A percentile compares a stretch with the other conserved stretches of the same genome.
Conservation (phyloP, 257 asterid species). For the Salvia rosmarinus region DNA sequence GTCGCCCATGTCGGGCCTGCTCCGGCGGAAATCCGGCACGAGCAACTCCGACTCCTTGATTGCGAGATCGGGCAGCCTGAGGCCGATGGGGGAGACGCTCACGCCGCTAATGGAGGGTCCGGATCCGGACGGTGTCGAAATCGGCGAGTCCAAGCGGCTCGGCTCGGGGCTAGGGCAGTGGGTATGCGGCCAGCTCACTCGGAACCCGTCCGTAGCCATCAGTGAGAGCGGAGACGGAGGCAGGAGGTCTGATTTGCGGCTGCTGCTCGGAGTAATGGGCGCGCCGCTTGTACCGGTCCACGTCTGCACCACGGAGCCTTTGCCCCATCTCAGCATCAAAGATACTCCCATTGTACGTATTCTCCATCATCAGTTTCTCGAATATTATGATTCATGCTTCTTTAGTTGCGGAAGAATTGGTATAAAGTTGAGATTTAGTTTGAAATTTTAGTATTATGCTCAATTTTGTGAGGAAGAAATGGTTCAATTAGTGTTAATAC, state of each 20-base stretch:
- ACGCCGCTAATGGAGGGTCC: conserved; percentile 85
- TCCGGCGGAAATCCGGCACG: conserved; percentile 55
- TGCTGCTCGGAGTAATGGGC: conserved; percentile 92
- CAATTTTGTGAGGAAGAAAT: no score
- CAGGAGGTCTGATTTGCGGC: conserved; percentile 79
- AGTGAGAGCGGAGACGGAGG: conserved; percentile 41
- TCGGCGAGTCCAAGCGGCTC: conserved; percentile 61
- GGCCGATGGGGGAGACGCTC: conserved; percentile 68
- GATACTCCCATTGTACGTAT: conserved; percentile 81
- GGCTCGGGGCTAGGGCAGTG: conserved; percentile 70
- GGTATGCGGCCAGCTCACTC: conserved; percentile 67
- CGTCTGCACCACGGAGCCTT: conserved; percentile 73
- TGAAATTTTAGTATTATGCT: no score
- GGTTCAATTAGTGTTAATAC: no score
- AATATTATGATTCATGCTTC: not conserved
- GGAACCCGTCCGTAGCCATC: conserved; percentile 63
- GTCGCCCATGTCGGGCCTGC: conserved; percentile 67
- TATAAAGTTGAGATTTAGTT: conserved; percentile 24
- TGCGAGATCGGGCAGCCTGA: conserved; percentile 74
- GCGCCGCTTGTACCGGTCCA: conserved; percentile 93
- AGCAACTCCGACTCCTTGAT: conserved; percentile 43
- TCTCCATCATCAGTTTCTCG: not conserved
- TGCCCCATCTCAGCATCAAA: conserved; percentile 91
- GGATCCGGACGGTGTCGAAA: conserved; percentile 64
- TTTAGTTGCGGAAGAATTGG: no score